Evolutionary conservation across 441 rosid species (phyloP).

Genomic region (Flueggea neowawraea): DNA sequence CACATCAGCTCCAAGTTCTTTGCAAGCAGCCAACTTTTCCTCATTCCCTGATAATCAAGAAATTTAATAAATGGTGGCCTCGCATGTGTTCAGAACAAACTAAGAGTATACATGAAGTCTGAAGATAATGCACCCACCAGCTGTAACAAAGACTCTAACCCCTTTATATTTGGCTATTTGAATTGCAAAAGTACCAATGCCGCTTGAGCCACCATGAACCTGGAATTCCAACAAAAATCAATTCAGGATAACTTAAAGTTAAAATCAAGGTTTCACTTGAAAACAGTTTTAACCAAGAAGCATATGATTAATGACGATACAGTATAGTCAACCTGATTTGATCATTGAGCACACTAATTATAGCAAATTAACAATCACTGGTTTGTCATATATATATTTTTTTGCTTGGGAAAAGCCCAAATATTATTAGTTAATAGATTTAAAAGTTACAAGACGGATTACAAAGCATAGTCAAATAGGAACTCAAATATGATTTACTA

Average conservation of each 20-base stretch:
- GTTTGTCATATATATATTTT: no score
- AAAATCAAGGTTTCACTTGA: no score
- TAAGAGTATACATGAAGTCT: not conserved
- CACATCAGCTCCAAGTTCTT: conserved; percentile 76
- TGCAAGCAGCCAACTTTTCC: conserved; percentile 71
- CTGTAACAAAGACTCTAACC: conserved; percentile 72
- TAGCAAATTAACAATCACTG: no score
- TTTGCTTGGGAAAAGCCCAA: no score
- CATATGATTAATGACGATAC: not conserved
- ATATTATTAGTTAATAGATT: no score
- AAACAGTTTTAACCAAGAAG: no score
- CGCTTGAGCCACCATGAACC: conserved; percentile 97
- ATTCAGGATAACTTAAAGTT: not conserved
- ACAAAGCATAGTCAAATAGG: no score
- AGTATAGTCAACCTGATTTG: no score
- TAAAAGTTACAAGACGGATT: no score
- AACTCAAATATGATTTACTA: no score
- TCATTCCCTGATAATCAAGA: conserved; percentile 53
- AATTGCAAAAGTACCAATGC: conserved; percentile 89
- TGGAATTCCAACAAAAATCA: conserved; percentile 20
- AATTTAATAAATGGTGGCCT: not conserved
- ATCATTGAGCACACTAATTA: no score
- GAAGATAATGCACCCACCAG: conserved; percentile 44
- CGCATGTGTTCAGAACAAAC: not conserved
- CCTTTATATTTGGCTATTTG: conserved; percentile 78